Percentiles rank a stretch among this genome's conserved stretches.
These are phyloP conservation scores for Syncephalastrum monosporum DNA, from an alignment of 371 early-diverging fungal species.

Conservation along the genomic window DNA sequence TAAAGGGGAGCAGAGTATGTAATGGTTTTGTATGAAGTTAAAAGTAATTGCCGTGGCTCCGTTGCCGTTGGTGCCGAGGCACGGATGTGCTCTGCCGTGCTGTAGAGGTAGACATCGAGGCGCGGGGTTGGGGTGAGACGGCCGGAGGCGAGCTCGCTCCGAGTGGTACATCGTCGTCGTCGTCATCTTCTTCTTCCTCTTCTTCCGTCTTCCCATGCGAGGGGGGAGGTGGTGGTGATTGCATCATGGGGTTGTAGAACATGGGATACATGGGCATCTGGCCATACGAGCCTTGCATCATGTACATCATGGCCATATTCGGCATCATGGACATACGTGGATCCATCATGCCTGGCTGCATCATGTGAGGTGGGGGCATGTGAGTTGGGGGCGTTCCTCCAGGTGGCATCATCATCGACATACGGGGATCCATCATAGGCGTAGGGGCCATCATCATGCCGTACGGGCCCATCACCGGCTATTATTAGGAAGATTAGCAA, in stretches of 20 bases:
- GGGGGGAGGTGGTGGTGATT: too few species aligned
- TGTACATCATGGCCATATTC: conserved; percentile 8
- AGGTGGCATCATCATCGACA: conserved; percentile 24
- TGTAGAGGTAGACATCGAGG: conserved; percentile 3
- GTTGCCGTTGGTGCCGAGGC: conserved; percentile 7
- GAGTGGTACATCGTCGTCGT: conserved; percentile 32
- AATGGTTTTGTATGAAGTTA: too few species aligned
- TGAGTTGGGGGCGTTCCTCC: too few species aligned
- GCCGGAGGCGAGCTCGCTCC: background rate
- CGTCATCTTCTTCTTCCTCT: conserved; percentile 26
- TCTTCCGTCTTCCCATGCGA: conserved; percentile 16
- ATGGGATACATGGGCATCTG: too few species aligned
- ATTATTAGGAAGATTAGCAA: background rate
- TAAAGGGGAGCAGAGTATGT: background rate
- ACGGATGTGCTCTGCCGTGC: conserved; percentile 1
- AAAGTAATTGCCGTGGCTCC: conserved; percentile 7
- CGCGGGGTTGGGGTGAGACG: background rate
- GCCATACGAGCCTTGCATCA: too few species aligned
- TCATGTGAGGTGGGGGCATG: background rate
- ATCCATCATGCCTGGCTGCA: conserved; percentile 10
- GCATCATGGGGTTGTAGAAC: too few species aligned
- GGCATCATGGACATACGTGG: conserved; percentile 2
- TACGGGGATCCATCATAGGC: conserved; percentile 34
- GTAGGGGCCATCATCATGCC: background rate
- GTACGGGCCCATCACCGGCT: conserved; percentile 20